phyloP scores from a whole-genome alignment of 108 stramenopile genomes.

The Mayamaea pseudoterrestris region DNA sequence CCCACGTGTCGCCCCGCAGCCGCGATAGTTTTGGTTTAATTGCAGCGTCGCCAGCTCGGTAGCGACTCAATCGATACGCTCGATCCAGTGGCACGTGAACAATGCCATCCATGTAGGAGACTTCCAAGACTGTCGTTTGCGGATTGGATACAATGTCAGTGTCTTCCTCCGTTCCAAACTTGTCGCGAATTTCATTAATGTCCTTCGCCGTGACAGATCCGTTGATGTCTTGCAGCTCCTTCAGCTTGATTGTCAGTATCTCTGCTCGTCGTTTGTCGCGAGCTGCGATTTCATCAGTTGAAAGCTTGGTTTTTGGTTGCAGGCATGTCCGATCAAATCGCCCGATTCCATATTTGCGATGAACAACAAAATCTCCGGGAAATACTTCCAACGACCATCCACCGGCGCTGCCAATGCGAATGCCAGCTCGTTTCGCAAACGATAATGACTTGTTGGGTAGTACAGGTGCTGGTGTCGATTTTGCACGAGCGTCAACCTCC shows the following conservation, averaged over 20 bases:
- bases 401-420: slow-evolving; percentile 62
- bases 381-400: slow-evolving; percentile 73
- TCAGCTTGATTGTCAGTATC: slow-evolving; percentile 32
- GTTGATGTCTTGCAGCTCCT: slow-evolving; percentile 13
- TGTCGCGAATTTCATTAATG: slow-evolving; percentile 36
- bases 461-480: too few species aligned
- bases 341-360: slow-evolving; percentile 76
- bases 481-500: too few species aligned
- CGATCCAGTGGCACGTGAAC: slow-evolving; percentile 80
- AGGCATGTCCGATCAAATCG: slow-evolving; percentile 57
- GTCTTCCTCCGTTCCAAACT: slow-evolving; percentile 63
- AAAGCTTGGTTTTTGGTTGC: slow-evolving; percentile 46
- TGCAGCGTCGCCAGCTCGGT: slow-evolving; percentile 59
- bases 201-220: slow-evolving; percentile 25
- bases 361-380: slow-evolving; percentile 80
- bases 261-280: slow-evolving; percentile 38
- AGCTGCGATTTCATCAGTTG: slow-evolving; percentile 34
- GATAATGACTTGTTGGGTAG: too few species aligned
- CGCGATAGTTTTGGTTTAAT: slow-evolving; percentile 58
- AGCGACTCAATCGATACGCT: slow-evolving; percentile 68
- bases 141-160: slow-evolving; percentile 68
- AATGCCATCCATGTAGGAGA: slow-evolving; percentile 54
- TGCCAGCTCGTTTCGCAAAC: slow-evolving; percentile 28
- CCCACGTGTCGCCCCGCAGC: slow-evolving; percentile 67
- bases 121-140: slow-evolving; percentile 53